phyloP scores from a whole-genome alignment of 179 eudicot species.

The Gypsophila paniculata region DNA sequence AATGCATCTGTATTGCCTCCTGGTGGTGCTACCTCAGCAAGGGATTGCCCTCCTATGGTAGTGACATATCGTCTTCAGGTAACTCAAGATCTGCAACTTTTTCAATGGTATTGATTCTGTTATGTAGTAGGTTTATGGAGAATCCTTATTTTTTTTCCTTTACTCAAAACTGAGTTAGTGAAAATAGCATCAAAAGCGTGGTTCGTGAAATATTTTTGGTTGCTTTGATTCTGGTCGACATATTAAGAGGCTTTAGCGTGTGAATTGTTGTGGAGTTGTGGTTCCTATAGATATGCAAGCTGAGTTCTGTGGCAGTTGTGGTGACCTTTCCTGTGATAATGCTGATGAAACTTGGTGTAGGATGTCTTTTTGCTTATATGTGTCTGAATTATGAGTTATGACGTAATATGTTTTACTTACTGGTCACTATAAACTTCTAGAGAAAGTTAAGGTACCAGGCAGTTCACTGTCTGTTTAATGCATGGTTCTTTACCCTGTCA shows the following conservation, averaged over 20 bases:
- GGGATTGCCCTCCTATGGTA: slow-evolving; percentile 94
- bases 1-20: slow-evolving; percentile 51
- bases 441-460: background rate
- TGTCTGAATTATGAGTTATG: background rate
- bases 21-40: slow-evolving; percentile 47
- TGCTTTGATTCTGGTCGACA: slow-evolving; percentile 1
- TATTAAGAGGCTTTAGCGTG: background rate
- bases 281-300: background rate
- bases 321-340: background rate
- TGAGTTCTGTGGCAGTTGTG: background rate
- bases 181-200: background rate
- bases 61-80: slow-evolving; percentile 99
- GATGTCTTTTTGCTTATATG: background rate
- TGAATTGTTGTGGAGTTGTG: background rate
- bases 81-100: background rate
- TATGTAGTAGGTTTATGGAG: background rate
- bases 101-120: slow-evolving; percentile 1
- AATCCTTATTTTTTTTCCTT: background rate
- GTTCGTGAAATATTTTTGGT: background rate
- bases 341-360: background rate
- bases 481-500: background rate
- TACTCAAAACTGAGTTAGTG: background rate
- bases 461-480: background rate
- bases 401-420: background rate
- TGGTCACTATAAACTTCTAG: background rate